Base-by-base conservation (phyloP, 805 yeast genomes). In the Candida stauntonica region DNA sequence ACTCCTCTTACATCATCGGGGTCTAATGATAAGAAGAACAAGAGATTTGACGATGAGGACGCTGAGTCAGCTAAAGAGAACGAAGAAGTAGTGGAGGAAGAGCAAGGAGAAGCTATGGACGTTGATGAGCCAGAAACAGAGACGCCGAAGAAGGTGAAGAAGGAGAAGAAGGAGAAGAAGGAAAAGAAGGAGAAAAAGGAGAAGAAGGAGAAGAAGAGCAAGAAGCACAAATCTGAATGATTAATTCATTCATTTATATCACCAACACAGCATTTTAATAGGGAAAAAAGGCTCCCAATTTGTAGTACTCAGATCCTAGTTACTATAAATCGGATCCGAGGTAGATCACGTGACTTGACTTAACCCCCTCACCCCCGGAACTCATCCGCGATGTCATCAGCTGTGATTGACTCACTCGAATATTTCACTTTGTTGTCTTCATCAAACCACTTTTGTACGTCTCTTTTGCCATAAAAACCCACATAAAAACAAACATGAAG, bases 401-500 rank as follows among this genome's bases (percentile, higher is more conserved):
- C 24, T 11, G 9, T 8, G 13, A 26, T 26, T 26, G 29, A 26
- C 29, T 26, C 29, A 26, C 29, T n/a, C n/a, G n/a, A n/a, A n/a
- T n/a, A n/a, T n/a, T n/a, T n/a, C n/a, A n/a, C n/a, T n/a, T n/a
- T n/a, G n/a, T n/a, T n/a, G n/a, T n/a, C n/a, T n/a, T n/a, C n/a
- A n/a, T n/a, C n/a, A n/a, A n/a, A n/a, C n/a, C n/a, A n/a, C n/a
- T n/a, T n/a, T n/a, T n/a, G n/a, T n/a, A n/a, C n/a, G n/a, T n/a
- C n/a, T n/a, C n/a, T n/a, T n/a, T n/a, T n/a, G n/a, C 29, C 16
- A 13, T 26, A 26, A 26, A 16, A 19, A 28, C 7, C 15, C 38
- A 35, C 26, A 18, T 6, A 30, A 9, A 14, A 17, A 38, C 36
- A 38, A 63, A 60, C 65, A 60, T 52, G 40, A 69, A 66, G 58